Base-by-base conservation (phyloP, 2,329 filamentous ascomycete genomes). In the Cladosporium sp. region DNA sequence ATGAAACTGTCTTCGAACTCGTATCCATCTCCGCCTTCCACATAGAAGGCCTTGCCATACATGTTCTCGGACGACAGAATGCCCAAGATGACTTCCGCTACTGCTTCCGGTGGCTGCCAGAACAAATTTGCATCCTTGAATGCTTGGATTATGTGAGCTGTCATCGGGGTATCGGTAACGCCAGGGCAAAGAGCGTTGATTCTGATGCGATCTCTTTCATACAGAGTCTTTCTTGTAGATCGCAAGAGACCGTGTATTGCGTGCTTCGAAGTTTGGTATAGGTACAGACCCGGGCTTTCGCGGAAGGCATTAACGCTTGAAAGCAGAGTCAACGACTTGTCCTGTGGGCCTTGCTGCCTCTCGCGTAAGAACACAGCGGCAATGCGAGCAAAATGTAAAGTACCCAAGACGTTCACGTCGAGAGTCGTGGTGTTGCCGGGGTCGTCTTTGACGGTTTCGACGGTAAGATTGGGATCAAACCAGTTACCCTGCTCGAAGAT, bases 291-390 rank as follows among this genome's bases (percentile, higher is more conserved):
- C 0, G 76, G 73, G 4, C 70, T 69, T 32, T 76, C 73, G 8
- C 72, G 74, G 57, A 78, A 76, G 7, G 74, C 75, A 1, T 75
- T 73, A 2, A 73, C 67, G 8, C 71, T 77, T 36, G 73, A 72
- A 24, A 76, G 63, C 4, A 76, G 63, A 0, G 68, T 67, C 41
- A 76, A 61, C 6, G 70, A 73, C 20, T 70, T 70, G 52, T 74
- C 69, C 59, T 59, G 12, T 57, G 56, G 1, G 54, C 64, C 56
- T 17, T 50, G 22, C 18, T 43, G 52, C 63, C 64, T 54, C 64
- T 77, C 68, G 18, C 70, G 68, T 36, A 79, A 67, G 55, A 76
- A 79, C 3, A 75, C 76, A 17, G 72, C 66, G 1, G 76, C 77
- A 15, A 79, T 71, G 2, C 76, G 69, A 13, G 72, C 65, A 52